Conservation (phyloP, 805 yeast species). For the Torulaspora delbrueckii region DNA sequence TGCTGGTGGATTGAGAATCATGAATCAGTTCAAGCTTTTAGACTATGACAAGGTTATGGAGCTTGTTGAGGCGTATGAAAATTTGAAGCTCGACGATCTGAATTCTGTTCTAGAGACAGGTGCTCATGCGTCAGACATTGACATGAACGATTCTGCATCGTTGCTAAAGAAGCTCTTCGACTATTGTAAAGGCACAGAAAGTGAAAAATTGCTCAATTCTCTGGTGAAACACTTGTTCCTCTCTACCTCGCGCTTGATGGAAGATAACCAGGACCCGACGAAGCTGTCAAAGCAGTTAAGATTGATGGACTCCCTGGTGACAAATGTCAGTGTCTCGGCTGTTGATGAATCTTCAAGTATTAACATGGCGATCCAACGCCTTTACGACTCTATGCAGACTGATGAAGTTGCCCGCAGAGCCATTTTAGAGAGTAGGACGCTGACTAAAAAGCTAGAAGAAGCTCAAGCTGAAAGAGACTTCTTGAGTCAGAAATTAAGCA, state of each 20-base stretch:
- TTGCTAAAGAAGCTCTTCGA: constrained; percentile 48
- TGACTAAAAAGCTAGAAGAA: constrained; percentile 47
- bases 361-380: constrained; percentile 74
- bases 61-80: constrained; percentile 61
- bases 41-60: constrained; percentile 60
- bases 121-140: constrained; percentile 37
- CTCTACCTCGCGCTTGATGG: constrained; percentile 27
- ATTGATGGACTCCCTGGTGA: constrained; percentile 65
- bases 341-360: constrained; percentile 57
- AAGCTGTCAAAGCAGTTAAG: constrained; percentile 38
- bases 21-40: constrained; percentile 48
- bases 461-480: constrained; percentile 53
- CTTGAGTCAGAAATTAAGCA: constrained; percentile 56
- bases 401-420: constrained; percentile 88
- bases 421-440: constrained; percentile 51
- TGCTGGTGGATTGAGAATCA: constrained; percentile 29
- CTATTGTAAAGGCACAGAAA: constrained; percentile 53
- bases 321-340: constrained; percentile 54
- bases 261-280: constrained; percentile 25
- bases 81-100: constrained; percentile 36
- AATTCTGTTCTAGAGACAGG: constrained; percentile 26
- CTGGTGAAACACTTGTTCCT: constrained; percentile 39
- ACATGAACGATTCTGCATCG: constrained; percentile 57
- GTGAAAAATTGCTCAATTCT: constrained; percentile 46
- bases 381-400: constrained; percentile 72